phyloP scores from a whole-genome alignment of 2,329 filamentous ascomycete genomes.

The Cercospora citrullina region DNA sequence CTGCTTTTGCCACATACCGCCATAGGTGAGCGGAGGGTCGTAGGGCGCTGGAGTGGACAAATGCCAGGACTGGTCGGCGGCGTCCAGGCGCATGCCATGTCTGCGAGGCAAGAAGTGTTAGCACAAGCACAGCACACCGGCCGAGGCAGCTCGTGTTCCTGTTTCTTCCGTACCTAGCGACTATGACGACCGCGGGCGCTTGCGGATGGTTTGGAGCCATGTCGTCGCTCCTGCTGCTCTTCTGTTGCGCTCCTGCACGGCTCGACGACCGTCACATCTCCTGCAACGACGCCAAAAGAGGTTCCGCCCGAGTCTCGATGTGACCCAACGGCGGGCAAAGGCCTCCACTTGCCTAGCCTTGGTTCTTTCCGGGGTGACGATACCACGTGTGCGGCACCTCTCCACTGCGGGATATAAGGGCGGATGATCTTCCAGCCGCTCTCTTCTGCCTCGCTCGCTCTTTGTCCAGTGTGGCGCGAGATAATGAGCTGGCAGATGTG shows the following conservation, averaged over 20 bases:
- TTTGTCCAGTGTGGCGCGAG: neutral
- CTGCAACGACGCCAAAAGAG: neutral
- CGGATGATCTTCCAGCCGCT: constrained; percentile 6
- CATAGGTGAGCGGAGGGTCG: constrained; percentile 91
- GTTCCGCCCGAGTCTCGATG: neutral
- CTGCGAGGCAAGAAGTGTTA: constrained; percentile 44
- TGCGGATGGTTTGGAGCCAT: constrained; percentile 31
- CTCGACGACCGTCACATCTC: constrained; percentile 1
- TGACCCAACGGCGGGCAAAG: neutral
- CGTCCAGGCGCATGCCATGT: constrained; percentile 91
- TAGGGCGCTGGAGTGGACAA: constrained; percentile 90
- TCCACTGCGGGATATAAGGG: constrained; percentile 1
- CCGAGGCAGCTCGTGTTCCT: constrained; percentile 14
- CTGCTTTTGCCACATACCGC: constrained; percentile 38
- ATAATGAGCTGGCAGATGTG: neutral
- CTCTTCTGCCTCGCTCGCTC: neutral
- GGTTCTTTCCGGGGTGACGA: neutral
- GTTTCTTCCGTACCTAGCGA: constrained; percentile 46
- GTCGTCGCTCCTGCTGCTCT: neutral
- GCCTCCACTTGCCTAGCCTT: constrained; percentile 5
- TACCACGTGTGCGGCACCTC: neutral
- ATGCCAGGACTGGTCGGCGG: constrained; percentile 93
- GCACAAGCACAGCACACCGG: constrained; percentile 13
- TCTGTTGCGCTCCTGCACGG: neutral
- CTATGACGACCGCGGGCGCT: constrained; percentile 51